Evolutionary conservation across 345 rosid genomes (phyloP).

Genomic region (Crucihimalaya himalaica): DNA sequence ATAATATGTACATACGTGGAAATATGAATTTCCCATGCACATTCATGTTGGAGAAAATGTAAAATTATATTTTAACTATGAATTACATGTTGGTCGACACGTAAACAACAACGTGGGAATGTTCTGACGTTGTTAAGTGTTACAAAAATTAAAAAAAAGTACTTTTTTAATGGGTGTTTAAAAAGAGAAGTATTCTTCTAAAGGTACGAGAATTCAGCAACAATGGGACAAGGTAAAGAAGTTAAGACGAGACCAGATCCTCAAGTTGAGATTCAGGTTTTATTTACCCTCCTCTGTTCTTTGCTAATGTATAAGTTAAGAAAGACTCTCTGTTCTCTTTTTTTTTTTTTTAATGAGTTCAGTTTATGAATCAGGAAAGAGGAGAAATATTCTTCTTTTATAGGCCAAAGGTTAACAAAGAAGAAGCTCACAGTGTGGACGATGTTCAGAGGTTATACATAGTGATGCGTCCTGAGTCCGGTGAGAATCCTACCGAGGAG

Average conservation of each 20-base stretch:
- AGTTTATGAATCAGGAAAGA: slow-evolving; percentile 47
- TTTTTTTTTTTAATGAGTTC: not conserved
- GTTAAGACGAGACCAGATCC: slow-evolving; percentile 38
- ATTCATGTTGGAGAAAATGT: slow-evolving; percentile 5
- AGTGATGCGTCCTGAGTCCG: slow-evolving; percentile 66
- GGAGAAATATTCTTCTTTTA: slow-evolving; percentile 87
- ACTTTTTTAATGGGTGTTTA: not conserved
- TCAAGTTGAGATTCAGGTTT: slow-evolving; percentile 43
- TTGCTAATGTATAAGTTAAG: not conserved
- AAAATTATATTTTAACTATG: not conserved
- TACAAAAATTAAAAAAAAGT: not conserved
- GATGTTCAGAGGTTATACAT: slow-evolving; percentile 74
- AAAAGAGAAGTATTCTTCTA: not conserved
- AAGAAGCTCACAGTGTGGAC: slow-evolving; percentile 56
- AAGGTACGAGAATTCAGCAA: not conserved
- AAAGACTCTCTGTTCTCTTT: not conserved
- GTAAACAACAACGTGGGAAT: slow-evolving; percentile 30
- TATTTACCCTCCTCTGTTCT: not conserved
- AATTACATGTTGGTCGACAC: slow-evolving; percentile 29
- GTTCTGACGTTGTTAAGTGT: slow-evolving; percentile 22
- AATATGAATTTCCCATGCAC: not conserved
- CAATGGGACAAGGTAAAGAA: slow-evolving; percentile 43
- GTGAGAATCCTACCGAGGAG: slow-evolving; percentile 53
- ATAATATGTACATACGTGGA: slow-evolving; percentile 17
- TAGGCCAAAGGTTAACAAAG: slow-evolving; percentile 69